phyloP scores from a whole-genome alignment of 2,329 filamentous ascomycete genomes.

The Nemania diffusa region DNA sequence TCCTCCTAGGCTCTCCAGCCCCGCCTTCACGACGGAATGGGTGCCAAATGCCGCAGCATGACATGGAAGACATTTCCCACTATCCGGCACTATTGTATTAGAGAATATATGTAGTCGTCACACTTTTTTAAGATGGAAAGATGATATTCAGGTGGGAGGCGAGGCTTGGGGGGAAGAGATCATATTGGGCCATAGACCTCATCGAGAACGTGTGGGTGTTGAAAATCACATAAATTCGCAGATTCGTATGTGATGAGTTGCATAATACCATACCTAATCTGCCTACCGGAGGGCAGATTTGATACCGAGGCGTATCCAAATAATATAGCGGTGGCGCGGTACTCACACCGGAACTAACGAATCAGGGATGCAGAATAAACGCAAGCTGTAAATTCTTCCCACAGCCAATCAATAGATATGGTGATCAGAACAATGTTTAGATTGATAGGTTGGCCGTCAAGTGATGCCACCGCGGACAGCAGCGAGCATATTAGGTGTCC shows the following conservation, averaged over 20 bases:
- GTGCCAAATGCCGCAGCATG: slow-evolving; percentile 8
- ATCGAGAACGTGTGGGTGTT: neutral
- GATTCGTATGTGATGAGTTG: neutral
- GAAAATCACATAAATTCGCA: neutral
- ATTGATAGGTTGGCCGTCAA: neutral
- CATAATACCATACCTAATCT: no score
- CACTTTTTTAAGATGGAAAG: neutral
- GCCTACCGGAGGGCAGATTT: no score
- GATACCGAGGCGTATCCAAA: no score
- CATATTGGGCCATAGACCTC: neutral
- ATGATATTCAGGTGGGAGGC: neutral
- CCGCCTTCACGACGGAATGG: neutral
- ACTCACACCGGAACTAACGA: neutral
- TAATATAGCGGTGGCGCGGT: no score
- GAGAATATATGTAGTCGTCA: neutral
- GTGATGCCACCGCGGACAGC: neutral
- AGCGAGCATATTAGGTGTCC: no score
- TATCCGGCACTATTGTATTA: neutral
- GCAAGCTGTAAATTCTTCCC: neutral
- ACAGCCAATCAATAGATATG: neutral
- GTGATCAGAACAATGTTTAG: no score
- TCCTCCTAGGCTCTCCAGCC: neutral
- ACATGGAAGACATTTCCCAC: slow-evolving; percentile 8
- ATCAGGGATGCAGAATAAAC: neutral
- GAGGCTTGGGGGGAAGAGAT: neutral